These are phyloP conservation scores for Trichoderma reesei DNA, from an alignment of 495 filamentous ascomycete genomes.

Conservation along the genomic window DNA sequence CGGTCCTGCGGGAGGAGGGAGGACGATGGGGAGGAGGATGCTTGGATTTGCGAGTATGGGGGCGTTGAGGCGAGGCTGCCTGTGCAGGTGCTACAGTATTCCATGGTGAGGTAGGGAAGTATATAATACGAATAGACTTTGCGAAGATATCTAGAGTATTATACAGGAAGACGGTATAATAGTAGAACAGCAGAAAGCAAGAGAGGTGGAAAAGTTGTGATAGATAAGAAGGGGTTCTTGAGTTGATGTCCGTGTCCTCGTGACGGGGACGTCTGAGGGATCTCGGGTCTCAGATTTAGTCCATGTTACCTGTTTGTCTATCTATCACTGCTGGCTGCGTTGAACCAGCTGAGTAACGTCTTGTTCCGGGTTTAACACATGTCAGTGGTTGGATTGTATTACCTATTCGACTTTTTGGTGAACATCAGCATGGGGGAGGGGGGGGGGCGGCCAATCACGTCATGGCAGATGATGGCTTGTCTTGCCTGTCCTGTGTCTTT, in stretches of 20 bases:
- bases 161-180: constrained; percentile 6
- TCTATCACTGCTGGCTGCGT: not conserved
- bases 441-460: not conserved
- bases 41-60: constrained; percentile 26
- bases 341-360: too few species aligned
- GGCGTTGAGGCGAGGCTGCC: not conserved
- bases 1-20: constrained; percentile 47
- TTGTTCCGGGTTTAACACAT: too few species aligned
- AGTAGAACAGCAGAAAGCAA: not conserved
- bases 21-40: too few species aligned
- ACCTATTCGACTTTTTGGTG: not conserved
- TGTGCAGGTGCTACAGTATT: constrained; percentile 6
- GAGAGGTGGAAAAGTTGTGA: too few species aligned
- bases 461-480: not conserved
- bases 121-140: too few species aligned
- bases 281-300: not conserved
- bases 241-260: constrained; percentile 17
- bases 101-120: not conserved
- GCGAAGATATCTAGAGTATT: too few species aligned
- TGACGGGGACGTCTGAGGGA: constrained; percentile 18
- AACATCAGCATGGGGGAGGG: not conserved
- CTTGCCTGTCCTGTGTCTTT: too few species aligned
- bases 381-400: too few species aligned
- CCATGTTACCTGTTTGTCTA: not conserved
- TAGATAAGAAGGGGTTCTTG: not conserved